Conservation (phyloP, 805 yeast species). For the Candida railenensis region DNA sequence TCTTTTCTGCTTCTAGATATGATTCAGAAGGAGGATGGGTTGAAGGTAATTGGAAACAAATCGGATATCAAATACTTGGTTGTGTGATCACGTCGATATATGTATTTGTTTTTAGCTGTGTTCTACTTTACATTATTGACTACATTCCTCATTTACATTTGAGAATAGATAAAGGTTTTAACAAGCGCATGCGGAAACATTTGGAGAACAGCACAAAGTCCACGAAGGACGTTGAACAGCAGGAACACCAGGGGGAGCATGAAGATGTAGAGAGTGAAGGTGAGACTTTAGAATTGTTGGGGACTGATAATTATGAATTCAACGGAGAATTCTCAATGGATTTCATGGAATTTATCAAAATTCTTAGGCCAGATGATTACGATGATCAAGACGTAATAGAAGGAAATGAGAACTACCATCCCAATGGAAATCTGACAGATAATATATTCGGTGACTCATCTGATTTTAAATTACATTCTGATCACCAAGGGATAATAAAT, state of each 20-base stretch:
- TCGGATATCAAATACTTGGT: conserved; percentile 41
- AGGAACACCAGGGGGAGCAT: conserved; percentile 9
- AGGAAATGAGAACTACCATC: neutral
- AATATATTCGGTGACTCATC: neutral
- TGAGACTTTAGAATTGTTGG: conserved; percentile 33
- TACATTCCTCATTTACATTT: conserved; percentile 40
- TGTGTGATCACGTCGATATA: conserved; percentile 32
- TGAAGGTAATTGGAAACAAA: conserved; percentile 37
- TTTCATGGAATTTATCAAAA: conserved; percentile 39
- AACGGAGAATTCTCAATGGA: conserved; percentile 41
- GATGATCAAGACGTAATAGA: conserved; percentile 13
- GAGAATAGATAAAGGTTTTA: conserved; percentile 39
- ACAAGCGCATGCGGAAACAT: conserved; percentile 23
- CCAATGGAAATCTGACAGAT: neutral
- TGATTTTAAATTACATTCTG: conserved; percentile 1
- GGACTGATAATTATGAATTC: conserved; percentile 39
- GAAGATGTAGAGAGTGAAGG: conserved; percentile 2
- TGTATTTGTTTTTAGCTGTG: conserved; percentile 30
- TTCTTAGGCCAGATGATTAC: conserved; percentile 35
- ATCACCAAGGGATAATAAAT: neutral
- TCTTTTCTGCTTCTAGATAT: conserved; percentile 33
- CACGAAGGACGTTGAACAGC: conserved; percentile 13
- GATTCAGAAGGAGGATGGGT: conserved; percentile 42
- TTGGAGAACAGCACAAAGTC: conserved; percentile 4
- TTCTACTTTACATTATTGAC: conserved; percentile 36